A percentile compares a stretch with the other conserved stretches of the same genome.
Conservation (phyloP, 495 filamentous ascomycete species). For the Hypoxylon intermedium region DNA sequence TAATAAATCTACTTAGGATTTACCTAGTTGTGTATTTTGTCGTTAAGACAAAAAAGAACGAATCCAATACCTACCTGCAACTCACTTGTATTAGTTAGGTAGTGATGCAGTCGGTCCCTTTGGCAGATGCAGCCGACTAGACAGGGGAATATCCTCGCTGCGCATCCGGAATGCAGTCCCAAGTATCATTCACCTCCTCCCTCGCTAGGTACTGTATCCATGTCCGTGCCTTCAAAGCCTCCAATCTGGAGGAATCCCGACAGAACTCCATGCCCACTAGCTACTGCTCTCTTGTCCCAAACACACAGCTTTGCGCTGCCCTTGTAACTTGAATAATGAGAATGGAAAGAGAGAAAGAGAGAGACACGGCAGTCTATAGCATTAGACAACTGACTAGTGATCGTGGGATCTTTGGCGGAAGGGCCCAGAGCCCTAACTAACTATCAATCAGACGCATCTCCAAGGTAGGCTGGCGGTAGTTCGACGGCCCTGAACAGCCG, state of each 20-base stretch:
- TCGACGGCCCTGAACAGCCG: constrained; percentile 1
- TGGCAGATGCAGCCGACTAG: constrained; percentile 15
- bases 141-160: constrained; percentile 29
- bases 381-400: no score
- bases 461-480: constrained; percentile 11
- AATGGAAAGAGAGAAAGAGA: constrained; percentile 16
- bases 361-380: no score
- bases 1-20: no score
- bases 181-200: constrained; percentile 9
- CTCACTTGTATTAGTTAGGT: constrained; percentile 29
- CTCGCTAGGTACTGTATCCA: constrained; percentile 3
- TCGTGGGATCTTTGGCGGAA: constrained; percentile 14
- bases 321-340: constrained; percentile 11
- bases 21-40: background rate
- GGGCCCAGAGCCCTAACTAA: constrained; percentile 4
- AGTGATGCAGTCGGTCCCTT: constrained; percentile 31
- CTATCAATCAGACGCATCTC: constrained; percentile 4
- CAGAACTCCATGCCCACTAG: constrained; percentile 9
- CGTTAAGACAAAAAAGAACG: background rate
- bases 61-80: background rate
- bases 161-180: constrained; percentile 38
- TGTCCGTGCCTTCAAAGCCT: background rate
- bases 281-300: background rate
- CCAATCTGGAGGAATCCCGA: constrained; percentile 30
- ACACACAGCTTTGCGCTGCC: constrained; percentile 8